Conservation (phyloP, 2,329 filamentous ascomycete genomes). For the Monilinia aucupariae region DNA sequence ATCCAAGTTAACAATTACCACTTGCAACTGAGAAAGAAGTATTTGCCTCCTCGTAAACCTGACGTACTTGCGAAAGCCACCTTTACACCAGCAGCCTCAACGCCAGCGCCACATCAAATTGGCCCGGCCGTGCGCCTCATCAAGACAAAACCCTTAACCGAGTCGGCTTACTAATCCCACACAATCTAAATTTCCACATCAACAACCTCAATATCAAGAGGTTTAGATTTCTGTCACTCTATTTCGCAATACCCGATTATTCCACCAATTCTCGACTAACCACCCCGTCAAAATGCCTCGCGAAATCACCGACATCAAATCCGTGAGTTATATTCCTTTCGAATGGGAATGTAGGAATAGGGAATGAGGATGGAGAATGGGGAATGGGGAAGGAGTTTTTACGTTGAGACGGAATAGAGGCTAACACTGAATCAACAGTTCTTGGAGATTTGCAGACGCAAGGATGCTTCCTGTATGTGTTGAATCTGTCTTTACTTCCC, state of each 20-base stretch:
- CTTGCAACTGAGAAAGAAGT: not conserved
- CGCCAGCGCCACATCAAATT: not conserved
- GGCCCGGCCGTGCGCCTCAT: not conserved
- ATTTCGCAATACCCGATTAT: constrained; percentile 15
- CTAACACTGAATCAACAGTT: constrained; percentile 52
- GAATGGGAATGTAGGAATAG: not conserved
- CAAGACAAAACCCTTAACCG: constrained; percentile 17
- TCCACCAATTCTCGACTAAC: constrained; percentile 26
- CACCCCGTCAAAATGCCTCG: constrained; percentile 81
- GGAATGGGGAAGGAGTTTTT: not conserved
- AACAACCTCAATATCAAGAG: constrained; percentile 18
- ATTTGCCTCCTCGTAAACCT: not conserved
- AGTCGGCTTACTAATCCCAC: constrained; percentile 21
- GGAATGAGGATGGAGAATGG: not conserved
- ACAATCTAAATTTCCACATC: constrained; percentile 18
- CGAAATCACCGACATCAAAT: constrained; percentile 98
- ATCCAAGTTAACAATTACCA: not conserved
- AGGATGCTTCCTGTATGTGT: constrained; percentile 96
- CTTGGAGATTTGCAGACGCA: constrained; percentile 99
- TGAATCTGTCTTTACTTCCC: not conserved
- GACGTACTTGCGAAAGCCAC: not conserved
- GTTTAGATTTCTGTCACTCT: constrained; percentile 11
- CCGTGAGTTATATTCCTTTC: constrained; percentile 43
- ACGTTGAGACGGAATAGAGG: not conserved
- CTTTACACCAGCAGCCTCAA: not conserved